These are phyloP conservation scores for Jatropha curcas DNA, from an alignment of 345 rosid genomes.

Conservation along the genomic window DNA sequence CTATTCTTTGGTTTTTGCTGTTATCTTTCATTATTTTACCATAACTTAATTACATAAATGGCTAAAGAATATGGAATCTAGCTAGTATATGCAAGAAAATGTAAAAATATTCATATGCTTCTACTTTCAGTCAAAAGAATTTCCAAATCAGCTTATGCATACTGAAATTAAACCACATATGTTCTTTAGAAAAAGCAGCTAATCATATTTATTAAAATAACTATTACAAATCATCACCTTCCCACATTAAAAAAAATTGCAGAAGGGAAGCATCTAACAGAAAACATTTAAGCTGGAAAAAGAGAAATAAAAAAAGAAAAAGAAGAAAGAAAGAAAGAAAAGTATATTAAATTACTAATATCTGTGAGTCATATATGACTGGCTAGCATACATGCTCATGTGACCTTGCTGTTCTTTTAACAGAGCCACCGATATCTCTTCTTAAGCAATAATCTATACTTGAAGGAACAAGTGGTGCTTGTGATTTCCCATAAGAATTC, in stretches of 20 bases:
- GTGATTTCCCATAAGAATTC: slow-evolving; percentile 82
- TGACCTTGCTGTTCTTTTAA: slow-evolving; percentile 47
- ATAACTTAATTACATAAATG: too few species aligned
- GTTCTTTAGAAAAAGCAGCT: background rate
- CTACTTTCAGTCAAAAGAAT: too few species aligned
- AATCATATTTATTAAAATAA: background rate
- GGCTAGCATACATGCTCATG: slow-evolving; percentile 51
- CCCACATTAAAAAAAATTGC: slow-evolving; percentile 38
- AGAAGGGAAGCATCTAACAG: slow-evolving; percentile 43
- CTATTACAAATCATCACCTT: slow-evolving; percentile 47
- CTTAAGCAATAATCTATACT: slow-evolving; percentile 73
- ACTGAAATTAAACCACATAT: too few species aligned
- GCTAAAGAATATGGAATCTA: too few species aligned
- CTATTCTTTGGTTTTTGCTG: slow-evolving; percentile 11
- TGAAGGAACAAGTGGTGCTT: slow-evolving; percentile 74
- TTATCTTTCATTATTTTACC: background rate
- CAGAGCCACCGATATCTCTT: slow-evolving; percentile 32
- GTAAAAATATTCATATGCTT: too few species aligned
- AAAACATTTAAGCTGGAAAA: too few species aligned
- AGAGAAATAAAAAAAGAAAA: background rate
- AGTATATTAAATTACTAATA: background rate
- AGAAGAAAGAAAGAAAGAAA: background rate
- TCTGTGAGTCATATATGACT: too few species aligned
- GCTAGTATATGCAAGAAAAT: too few species aligned
- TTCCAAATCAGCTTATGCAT: too few species aligned